Evolutionary conservation across 257 asterid species (phyloP).

Genomic region (Cinchona pubescens): DNA sequence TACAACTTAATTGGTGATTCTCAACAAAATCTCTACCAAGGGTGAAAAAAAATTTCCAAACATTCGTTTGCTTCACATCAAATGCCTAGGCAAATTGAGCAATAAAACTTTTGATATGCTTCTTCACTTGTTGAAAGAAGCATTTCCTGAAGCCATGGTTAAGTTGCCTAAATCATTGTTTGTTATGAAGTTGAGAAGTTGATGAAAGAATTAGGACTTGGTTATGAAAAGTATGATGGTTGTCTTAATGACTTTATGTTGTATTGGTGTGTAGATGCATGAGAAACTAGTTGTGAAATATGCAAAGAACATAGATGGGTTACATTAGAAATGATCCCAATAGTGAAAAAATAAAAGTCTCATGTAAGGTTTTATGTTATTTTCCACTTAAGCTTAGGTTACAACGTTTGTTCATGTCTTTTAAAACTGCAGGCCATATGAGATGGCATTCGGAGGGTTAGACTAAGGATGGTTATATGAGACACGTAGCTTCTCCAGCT

Average conservation of each 20-base stretch:
- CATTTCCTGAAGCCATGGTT: neutral
- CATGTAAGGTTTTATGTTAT: neutral
- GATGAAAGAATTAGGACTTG: neutral
- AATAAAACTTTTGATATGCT: neutral
- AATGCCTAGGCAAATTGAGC: neutral
- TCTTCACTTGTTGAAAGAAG: neutral
- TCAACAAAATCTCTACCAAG: neutral
- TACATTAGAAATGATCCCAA: too few relatives aligned
- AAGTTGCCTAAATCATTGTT: neutral
- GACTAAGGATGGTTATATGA: neutral
- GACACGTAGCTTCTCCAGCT: neutral
- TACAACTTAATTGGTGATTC: neutral
- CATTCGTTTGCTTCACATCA: too few relatives aligned
- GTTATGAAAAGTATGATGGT: slow-evolving; percentile 7
- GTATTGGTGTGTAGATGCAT: neutral
- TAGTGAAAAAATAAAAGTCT: neutral
- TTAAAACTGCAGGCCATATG: too few relatives aligned
- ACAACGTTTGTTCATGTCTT: too few relatives aligned
- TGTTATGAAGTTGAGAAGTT: neutral
- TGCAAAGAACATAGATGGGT: neutral
- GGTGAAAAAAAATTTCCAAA: neutral
- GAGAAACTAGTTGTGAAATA: neutral
- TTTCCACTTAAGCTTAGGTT: too few relatives aligned
- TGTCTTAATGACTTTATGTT: slow-evolving; percentile 12
- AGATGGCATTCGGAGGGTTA: neutral